phyloP scores from a whole-genome alignment of 1,139 yeast species.

The Candida frijolesensis region DNA sequence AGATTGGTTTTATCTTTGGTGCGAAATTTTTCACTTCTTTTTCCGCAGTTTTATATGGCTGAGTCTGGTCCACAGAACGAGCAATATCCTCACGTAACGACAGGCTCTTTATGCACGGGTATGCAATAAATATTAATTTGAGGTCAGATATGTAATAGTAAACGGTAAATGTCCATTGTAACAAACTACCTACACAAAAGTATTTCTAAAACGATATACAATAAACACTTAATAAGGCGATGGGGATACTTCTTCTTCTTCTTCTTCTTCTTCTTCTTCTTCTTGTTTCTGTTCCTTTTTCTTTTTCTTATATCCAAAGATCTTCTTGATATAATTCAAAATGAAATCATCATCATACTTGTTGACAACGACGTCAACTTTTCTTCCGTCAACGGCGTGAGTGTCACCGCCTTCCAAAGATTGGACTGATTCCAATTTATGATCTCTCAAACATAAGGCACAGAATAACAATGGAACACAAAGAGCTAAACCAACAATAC shows the following conservation, averaged over 20 bases:
- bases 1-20: not conserved
- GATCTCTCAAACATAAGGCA: conserved; percentile 58
- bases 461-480: conserved; percentile 54
- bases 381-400: conserved; percentile 20
- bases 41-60: not conserved
- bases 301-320: not conserved
- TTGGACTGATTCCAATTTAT: conserved; percentile 43
- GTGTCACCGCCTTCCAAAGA: conserved; percentile 31
- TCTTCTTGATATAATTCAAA: not conserved
- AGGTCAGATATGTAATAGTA: no score
- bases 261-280: not conserved
- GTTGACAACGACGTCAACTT: conserved; percentile 42
- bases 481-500: conserved; percentile 55
- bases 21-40: not conserved
- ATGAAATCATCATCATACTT: conserved; percentile 38
- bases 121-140: no score
- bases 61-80: no score
- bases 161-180: no score
- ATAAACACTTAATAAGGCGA: no score
- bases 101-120: no score
- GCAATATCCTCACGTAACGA: no score
- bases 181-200: no score
- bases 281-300: not conserved
- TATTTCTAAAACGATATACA: no score
- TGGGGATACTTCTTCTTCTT: not conserved